A percentile compares a stretch with the other conserved stretches of the same genome.
Conservation (phyloP, 2,329 filamentous ascomycete species). For the Fusarium sp. region DNA sequence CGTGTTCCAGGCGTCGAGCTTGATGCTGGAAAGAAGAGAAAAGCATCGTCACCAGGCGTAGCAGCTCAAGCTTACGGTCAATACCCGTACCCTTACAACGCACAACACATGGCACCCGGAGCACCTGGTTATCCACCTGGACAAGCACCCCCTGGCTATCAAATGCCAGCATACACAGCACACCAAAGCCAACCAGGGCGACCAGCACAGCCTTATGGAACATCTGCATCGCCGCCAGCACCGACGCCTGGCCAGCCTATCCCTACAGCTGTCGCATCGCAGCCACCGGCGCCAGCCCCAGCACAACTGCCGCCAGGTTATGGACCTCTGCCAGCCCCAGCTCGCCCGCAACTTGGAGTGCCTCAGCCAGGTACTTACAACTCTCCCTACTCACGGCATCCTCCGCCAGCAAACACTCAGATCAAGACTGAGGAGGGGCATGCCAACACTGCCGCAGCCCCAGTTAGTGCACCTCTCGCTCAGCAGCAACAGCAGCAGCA, state of each 20-base stretch:
- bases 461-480: slow-evolving; percentile 9
- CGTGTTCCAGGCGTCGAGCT: slow-evolving; percentile 69
- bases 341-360: slow-evolving; percentile 50
- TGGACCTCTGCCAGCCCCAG: slow-evolving; percentile 53
- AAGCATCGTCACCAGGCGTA: slow-evolving; percentile 65
- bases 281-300: slow-evolving; percentile 52
- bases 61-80: slow-evolving; percentile 55
- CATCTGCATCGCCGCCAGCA: slow-evolving; percentile 47
- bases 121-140: slow-evolving; percentile 51
- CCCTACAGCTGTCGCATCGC: slow-evolving; percentile 41
- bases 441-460: slow-evolving; percentile 13
- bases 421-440: slow-evolving; percentile 51
- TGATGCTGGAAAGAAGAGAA: slow-evolving; percentile 72
- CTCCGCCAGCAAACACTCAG: slow-evolving; percentile 44
- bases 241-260: slow-evolving; percentile 43
- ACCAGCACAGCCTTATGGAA: slow-evolving; percentile 50
- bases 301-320: slow-evolving; percentile 53
- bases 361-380: slow-evolving; percentile 53
- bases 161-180: slow-evolving; percentile 51
- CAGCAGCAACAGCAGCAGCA: slow-evolving; percentile 33
- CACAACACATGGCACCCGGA: slow-evolving; percentile 53
- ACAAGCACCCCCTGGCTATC: slow-evolving; percentile 53
- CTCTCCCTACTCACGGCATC: slow-evolving; percentile 54
- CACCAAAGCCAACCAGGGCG: slow-evolving; percentile 49
- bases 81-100: slow-evolving; percentile 53